Evolutionary conservation across 2,329 filamentous ascomycete genomes (phyloP), one percentile per base, ranked within the genome.

Genomic region (Apiospora pterosperma): DNA sequence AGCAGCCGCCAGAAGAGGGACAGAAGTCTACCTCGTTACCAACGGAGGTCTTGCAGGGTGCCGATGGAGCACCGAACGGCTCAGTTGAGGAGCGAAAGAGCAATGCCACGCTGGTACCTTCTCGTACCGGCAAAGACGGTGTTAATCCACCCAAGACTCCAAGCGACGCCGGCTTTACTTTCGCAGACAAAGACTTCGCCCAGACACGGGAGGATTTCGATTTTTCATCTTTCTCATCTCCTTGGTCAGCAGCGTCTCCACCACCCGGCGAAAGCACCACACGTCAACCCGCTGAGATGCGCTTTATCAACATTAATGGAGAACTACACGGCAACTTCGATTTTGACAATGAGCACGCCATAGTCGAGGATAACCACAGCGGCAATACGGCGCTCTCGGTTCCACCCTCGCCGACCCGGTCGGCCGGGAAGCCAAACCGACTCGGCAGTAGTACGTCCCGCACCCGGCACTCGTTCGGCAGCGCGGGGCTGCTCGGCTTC

Each of bases 401-500:
- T 8, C 58, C 58, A n/a, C 39, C 58, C 58, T 38, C 58, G 58
- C 58, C 58, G 19, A 28, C 23, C 36, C 52, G 42, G 38, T 44
- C 62, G 16, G 16, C 38, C 14, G 58, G 62, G 21, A 36, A 36
- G 16, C 34, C 34, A 7, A 7, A 39, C 11, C 58, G 36, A 16
- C 58, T 28, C 48, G 5, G 8, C 14, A 42, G n/a, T 52, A 31
- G 58, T 38, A 62, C 61, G 52, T 63, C 61, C 58, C 58, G 58
- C 4, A 28, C 62, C 19, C 65, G 65, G 8, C 39, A 55, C 31
- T 75, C 73, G 0, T 73, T 76, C 25, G 72, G 74, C 64, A 74
- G 73, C 66, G 73, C 74, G 2, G 73, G 72, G 23, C 66, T 74
- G 25, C 69, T 76, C 10, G 73, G 74, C 60, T 71, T 76, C 63